phyloP scores from a whole-genome alignment of 2,329 filamentous ascomycete species.

The Lasiodiplodia sp. region DNA sequence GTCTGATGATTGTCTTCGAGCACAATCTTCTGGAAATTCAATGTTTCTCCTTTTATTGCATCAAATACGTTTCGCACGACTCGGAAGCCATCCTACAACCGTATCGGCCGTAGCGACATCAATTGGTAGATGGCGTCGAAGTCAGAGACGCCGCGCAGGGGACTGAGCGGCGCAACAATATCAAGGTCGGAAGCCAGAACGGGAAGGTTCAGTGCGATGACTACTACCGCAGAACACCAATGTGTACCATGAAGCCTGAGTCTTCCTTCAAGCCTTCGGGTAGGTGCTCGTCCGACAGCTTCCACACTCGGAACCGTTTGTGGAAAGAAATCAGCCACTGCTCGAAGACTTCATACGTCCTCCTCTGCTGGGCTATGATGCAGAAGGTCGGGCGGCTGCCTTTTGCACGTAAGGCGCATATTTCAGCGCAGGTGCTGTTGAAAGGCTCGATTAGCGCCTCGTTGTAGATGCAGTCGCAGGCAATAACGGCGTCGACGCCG shows the following conservation, averaged over 20 bases:
- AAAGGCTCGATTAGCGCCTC: conserved; percentile 82
- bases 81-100: neutral
- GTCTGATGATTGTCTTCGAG: neutral
- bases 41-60: neutral
- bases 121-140: neutral
- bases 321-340: conserved; percentile 77
- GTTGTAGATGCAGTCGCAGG: conserved; percentile 96
- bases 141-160: neutral
- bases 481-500: conserved; percentile 75
- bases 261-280: conserved; percentile 65
- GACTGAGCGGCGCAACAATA: neutral
- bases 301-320: conserved; percentile 75
- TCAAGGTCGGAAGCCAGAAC: neutral
- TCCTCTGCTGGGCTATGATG: conserved; percentile 86
- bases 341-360: conserved; percentile 85
- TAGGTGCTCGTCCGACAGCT: conserved; percentile 71
- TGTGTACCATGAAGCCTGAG: conserved; percentile 82
- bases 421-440: conserved; percentile 79
- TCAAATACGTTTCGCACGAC: neutral
- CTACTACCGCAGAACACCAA: conserved; percentile 57
- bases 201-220: neutral
- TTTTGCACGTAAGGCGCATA: conserved; percentile 67
- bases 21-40: neutral
- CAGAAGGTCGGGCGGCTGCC: conserved; percentile 67
- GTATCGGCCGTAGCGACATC: neutral